phyloP scores from a whole-genome alignment of 768 basidiomycete genomes.

The Mrakia frigida region DNA sequence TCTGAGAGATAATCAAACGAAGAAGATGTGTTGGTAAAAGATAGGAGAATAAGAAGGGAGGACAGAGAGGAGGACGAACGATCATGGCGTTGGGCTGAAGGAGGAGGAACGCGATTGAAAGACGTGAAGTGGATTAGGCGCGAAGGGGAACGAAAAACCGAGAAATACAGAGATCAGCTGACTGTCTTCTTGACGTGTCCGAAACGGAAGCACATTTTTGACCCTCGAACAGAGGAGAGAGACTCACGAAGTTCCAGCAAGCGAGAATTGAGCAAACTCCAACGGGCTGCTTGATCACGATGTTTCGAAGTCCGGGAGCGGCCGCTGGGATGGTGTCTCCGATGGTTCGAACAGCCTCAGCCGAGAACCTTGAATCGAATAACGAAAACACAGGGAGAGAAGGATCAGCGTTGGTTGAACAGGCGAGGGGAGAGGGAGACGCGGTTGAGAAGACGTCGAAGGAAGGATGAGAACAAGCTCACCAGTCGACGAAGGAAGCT shows the following conservation, averaged over 20 bases:
- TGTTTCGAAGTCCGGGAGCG: constrained; percentile 63
- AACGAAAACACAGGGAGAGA: no score
- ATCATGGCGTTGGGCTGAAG: constrained; percentile 35
- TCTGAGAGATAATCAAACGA: constrained; percentile 10
- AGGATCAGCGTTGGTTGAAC: not conserved
- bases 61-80: constrained; percentile 49
- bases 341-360: constrained; percentile 84
- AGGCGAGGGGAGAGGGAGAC: not conserved
- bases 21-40: constrained; percentile 69
- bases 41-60: constrained; percentile 48
- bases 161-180: not conserved
- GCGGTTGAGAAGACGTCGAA: not conserved
- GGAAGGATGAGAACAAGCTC: not conserved
- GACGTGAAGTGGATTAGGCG: not conserved
- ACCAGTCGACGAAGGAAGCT: constrained; percentile 67
- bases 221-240: constrained; percentile 14
- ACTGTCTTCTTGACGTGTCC: not conserved
- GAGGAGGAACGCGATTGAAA: not conserved
- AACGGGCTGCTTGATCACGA: constrained; percentile 86
- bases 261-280: constrained; percentile 46
- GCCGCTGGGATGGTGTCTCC: constrained; percentile 80
- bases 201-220: not conserved
- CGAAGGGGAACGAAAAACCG: constrained; percentile 14
- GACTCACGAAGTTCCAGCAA: constrained; percentile 38
- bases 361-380: constrained; percentile 52